Conservation (phyloP, 306 rosid genomes). For the apple (Malus domestica) region DNA sequence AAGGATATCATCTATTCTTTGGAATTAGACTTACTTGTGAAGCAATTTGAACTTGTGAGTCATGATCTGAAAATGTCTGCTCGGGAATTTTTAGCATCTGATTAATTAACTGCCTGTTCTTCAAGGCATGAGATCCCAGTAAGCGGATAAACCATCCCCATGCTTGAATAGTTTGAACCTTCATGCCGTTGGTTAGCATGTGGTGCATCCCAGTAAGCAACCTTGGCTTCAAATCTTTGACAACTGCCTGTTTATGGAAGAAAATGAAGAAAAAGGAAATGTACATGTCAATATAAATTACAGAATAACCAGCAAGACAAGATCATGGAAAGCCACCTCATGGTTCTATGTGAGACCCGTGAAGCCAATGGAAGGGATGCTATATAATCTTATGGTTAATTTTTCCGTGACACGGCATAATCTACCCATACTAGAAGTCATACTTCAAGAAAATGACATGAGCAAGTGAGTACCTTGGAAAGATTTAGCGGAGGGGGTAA, state of each 20-base stretch:
- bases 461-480: slow-evolving; percentile 48
- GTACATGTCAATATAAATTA: slow-evolving; percentile 6
- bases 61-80: no score
- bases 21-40: no score
- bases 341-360: neutral
- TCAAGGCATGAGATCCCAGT: slow-evolving; percentile 61
- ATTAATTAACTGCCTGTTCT: slow-evolving; percentile 58
- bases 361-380: neutral
- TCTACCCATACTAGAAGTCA: neutral
- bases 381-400: neutral
- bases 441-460: neutral
- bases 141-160: slow-evolving; percentile 87
- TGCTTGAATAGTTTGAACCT: slow-evolving; percentile 64
- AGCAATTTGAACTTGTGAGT: no score
- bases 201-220: slow-evolving; percentile 52
- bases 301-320: neutral
- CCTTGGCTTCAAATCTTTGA: slow-evolving; percentile 60
- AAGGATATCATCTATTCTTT: no score
- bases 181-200: slow-evolving; percentile 57
- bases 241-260: slow-evolving; percentile 37
- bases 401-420: neutral
- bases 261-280: neutral
- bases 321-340: neutral
- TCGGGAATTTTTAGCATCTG: no score
- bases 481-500: slow-evolving; percentile 65